A percentile compares a stretch with the other conserved stretches of the same genome.
phyloP scores from a whole-genome alignment of 306 rosid genomes.

The Pyrus betulifolia region DNA sequence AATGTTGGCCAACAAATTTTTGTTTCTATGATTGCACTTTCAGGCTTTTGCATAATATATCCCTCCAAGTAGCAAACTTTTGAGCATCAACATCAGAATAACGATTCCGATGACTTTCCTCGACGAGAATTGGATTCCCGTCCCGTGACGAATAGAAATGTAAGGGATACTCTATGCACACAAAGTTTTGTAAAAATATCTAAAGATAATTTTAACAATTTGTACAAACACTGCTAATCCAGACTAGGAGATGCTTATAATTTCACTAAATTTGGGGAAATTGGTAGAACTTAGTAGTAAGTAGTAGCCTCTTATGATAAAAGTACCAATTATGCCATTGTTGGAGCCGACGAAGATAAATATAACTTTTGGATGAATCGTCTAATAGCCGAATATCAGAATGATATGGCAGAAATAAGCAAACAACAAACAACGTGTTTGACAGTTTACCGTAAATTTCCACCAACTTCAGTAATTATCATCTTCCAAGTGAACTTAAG shows the following conservation, averaged over 20 bases:
- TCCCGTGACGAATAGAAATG: background rate
- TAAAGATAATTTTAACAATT: no score
- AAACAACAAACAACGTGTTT: background rate
- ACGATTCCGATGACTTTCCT: background rate
- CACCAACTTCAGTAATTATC: slow-evolving; percentile 14
- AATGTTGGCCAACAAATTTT: no score
- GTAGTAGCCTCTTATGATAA: background rate
- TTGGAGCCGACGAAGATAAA: no score
- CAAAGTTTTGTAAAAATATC: no score
- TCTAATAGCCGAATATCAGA: no score
- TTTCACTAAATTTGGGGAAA: background rate
- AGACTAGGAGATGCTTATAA: background rate
- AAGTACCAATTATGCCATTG: no score
- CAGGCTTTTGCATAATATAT: background rate
- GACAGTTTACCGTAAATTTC: slow-evolving; percentile 8
- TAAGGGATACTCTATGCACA: no score
- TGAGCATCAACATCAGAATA: background rate
- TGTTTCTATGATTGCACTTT: no score
- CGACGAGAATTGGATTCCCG: background rate
- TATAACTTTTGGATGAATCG: no score
- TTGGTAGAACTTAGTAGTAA: no score
- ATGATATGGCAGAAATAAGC: background rate
- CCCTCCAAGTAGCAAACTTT: background rate
- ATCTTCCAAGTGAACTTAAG: slow-evolving; percentile 23
- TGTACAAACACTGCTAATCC: no score